A percentile compares a stretch with the other conserved stretches of the same genome.
phyloP scores from a whole-genome alignment of 352 stramenopile genomes.

The Elongisporangium senticosum region DNA sequence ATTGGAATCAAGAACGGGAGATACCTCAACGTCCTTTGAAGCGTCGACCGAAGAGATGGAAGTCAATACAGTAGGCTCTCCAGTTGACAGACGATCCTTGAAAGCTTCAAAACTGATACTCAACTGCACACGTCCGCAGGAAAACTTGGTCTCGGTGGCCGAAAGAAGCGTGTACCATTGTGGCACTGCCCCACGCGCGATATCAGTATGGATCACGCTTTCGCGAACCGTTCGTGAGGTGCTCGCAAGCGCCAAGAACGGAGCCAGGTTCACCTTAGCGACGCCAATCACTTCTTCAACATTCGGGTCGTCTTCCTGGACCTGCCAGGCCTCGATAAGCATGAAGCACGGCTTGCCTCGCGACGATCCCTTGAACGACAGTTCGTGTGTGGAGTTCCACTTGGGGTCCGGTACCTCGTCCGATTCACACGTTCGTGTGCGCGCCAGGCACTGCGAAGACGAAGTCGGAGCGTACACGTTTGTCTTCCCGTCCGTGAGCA shows the following conservation, averaged over 20 bases:
- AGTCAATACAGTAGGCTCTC: background rate
- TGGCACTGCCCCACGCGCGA: constrained; percentile 72
- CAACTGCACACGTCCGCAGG: constrained; percentile 77
- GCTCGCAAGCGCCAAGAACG: constrained; percentile 80
- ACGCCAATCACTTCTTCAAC: constrained; percentile 75
- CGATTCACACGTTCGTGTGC: constrained; percentile 51
- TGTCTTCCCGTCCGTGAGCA: constrained; percentile 81
- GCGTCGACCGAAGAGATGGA: constrained; percentile 2
- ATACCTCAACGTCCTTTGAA: constrained; percentile 4
- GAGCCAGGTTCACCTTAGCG: constrained; percentile 82
- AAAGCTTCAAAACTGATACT: constrained; percentile 80
- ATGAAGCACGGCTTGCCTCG: constrained; percentile 83
- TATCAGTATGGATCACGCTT: constrained; percentile 80
- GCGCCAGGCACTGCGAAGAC: constrained; percentile 64
- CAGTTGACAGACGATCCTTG: constrained; percentile 7
- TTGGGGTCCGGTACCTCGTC: constrained; percentile 59
- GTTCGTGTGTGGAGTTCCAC: constrained; percentile 77
- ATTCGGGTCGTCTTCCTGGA: constrained; percentile 32
- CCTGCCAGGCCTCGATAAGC: constrained; percentile 82
- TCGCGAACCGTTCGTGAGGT: constrained; percentile 75
- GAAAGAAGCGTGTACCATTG: constrained; percentile 87
- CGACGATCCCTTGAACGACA: constrained; percentile 64
- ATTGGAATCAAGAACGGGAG: constrained; percentile 38
- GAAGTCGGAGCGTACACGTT: constrained; percentile 83
- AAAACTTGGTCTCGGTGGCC: constrained; percentile 79